Evolutionary conservation across 768 basidiomycete genomes (phyloP).

Genomic region (Boletus rex-veris): DNA sequence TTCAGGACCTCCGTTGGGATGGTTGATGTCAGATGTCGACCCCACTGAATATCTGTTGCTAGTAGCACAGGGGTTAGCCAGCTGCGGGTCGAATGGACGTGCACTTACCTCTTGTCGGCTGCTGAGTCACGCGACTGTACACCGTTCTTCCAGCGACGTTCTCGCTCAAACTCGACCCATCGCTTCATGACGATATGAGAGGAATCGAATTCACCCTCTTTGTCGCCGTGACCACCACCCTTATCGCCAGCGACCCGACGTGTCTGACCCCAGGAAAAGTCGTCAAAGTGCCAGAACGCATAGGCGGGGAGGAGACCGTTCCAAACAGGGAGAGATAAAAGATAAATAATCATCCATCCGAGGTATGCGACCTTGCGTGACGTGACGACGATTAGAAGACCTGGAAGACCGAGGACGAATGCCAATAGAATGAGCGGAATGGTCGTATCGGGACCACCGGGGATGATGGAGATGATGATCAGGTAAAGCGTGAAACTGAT

Average conservation of each 20-base stretch:
- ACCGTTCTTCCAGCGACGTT: conserved; percentile 89
- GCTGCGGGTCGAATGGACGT: neutral
- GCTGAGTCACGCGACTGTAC: conserved; percentile 78
- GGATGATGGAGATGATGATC: conserved; percentile 83
- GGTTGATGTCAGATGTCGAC: conserved; percentile 74
- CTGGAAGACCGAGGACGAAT: conserved; percentile 94
- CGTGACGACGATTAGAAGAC: conserved; percentile 93
- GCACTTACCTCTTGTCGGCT: conserved; percentile 62
- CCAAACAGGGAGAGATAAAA: conserved; percentile 93
- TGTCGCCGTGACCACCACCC: conserved; percentile 75
- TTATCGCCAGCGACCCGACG: conserved; percentile 76
- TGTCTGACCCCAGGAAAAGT: conserved; percentile 98
- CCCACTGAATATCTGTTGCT: conserved; percentile 69
- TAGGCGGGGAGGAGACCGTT: conserved; percentile 95
- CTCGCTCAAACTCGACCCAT: conserved; percentile 98
- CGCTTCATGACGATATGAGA: conserved; percentile 97
- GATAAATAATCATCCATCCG: conserved; percentile 96
- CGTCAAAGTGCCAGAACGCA: conserved; percentile 99
- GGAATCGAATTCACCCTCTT: conserved; percentile 97
- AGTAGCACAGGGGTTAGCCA: conserved; percentile 28
- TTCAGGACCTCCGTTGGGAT: conserved; percentile 50
- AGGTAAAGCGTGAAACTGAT: conserved; percentile 97
- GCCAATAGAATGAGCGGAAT: conserved; percentile 91
- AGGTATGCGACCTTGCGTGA: conserved; percentile 91
- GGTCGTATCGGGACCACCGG: conserved; percentile 70